Evolutionary conservation across 768 basidiomycete genomes (phyloP).

Genomic region (Collybiopsis confluens): DNA sequence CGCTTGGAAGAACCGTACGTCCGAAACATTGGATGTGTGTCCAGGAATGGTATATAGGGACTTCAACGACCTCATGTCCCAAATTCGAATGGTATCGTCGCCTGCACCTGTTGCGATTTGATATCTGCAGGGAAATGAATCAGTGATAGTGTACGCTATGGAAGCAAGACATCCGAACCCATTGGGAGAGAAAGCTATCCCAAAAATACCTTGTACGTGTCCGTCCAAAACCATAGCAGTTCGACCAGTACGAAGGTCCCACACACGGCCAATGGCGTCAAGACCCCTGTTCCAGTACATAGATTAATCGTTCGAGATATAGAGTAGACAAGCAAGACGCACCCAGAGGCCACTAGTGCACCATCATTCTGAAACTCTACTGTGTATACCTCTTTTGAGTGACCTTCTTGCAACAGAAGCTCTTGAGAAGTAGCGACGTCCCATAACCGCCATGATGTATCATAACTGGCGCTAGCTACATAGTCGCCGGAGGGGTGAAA

Average conservation of each 20-base stretch:
- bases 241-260: conserved; percentile 93
- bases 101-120: conserved; percentile 97
- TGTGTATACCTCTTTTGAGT: conserved; percentile 93
- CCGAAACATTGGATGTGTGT: conserved; percentile 91
- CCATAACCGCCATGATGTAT: conserved; percentile 97
- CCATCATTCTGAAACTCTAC: conserved; percentile 98
- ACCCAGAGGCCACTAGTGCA: conserved; percentile 91
- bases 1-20: conserved; percentile 88
- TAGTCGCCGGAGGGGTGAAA: conserved; percentile 97
- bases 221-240: conserved; percentile 99
- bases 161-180: conserved; percentile 56
- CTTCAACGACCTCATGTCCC: conserved; percentile 94
- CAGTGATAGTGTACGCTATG: not conserved
- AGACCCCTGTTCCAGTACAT: conserved; percentile 62
- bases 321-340: conserved; percentile 19
- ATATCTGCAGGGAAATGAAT: conserved; percentile 50
- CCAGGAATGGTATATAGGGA: conserved; percentile 96
- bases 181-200: conserved; percentile 92
- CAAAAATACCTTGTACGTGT: conserved; percentile 88
- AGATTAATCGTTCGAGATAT: conserved; percentile 2
- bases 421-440: conserved; percentile 82
- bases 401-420: conserved; percentile 89
- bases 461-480: conserved; percentile 92
- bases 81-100: conserved; percentile 97
- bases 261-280: conserved; percentile 94